These are phyloP conservation scores for Lignosus rhinocerotis DNA, from an alignment of 1,284 basidiomycete species.

Conservation along the genomic window DNA sequence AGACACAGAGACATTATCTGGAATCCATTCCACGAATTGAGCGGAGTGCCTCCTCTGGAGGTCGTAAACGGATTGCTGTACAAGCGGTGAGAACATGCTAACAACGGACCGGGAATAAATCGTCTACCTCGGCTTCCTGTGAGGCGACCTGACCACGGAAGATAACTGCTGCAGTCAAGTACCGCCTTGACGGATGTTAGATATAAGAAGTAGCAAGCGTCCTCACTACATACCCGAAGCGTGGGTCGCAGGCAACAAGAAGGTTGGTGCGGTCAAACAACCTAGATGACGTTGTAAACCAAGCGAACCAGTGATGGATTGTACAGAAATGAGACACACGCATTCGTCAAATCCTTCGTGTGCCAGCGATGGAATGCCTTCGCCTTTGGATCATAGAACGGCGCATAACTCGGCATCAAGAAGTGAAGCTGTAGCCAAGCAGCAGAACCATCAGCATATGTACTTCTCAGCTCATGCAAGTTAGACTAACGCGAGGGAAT, in stretches of 20 bases:
- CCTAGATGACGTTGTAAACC: conserved; percentile 30
- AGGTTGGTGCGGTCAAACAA: conserved; percentile 81
- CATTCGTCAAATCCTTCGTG: conserved; percentile 69
- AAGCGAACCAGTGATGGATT: neutral
- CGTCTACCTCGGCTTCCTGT: conserved; percentile 60
- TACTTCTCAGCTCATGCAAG: neutral
- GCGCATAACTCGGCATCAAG: conserved; percentile 87
- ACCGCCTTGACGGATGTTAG: conserved; percentile 54
- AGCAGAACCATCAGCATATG: neutral
- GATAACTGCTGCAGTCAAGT: conserved; percentile 85
- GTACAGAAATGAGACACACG: conserved; percentile 52
- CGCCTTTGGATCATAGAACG: conserved; percentile 67
- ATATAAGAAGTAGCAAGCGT: neutral
- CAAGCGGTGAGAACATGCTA: neutral
- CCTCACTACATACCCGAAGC: conserved; percentile 60
- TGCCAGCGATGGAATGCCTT: conserved; percentile 64
- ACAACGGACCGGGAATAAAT: neutral
- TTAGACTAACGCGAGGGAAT: conserved; percentile 76
- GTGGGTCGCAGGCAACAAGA: conserved; percentile 85
- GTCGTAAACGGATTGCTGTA: conserved; percentile 48
- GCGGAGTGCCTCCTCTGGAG: conserved; percentile 73
- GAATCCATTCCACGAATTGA: conserved; percentile 87
- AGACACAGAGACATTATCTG: conserved; percentile 81
- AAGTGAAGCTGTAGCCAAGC: conserved; percentile 70
- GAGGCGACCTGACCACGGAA: conserved; percentile 85